Percentiles rank a stretch among this genome's conserved stretches.
phyloP scores from a whole-genome alignment of 345 rosid species.

The Viola odorata region DNA sequence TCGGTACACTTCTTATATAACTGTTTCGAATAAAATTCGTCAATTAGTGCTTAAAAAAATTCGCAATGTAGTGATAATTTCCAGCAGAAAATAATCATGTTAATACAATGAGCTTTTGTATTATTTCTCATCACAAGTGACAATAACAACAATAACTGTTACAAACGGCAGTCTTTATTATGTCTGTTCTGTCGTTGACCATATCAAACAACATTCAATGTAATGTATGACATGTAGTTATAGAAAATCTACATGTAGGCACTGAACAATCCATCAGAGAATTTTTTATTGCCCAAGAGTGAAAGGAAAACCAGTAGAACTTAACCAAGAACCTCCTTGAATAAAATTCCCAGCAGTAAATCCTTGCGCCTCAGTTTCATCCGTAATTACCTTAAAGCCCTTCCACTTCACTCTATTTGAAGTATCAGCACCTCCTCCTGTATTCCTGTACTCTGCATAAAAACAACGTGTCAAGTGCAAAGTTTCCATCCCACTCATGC shows the following conservation, averaged over 20 bases:
- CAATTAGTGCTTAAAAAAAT: too few species aligned
- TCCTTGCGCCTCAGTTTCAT: conserved; percentile 30
- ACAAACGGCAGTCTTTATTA: not conserved
- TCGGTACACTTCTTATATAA: too few species aligned
- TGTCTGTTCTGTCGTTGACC: not conserved
- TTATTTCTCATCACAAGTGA: not conserved
- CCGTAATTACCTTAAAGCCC: conserved; percentile 41
- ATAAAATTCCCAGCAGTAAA: conserved; percentile 56
- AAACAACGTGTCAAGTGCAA: conserved; percentile 53
- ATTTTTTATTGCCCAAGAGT: conserved; percentile 32
- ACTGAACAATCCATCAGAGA: not conserved
- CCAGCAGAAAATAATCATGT: too few species aligned
- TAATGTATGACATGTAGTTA: not conserved
- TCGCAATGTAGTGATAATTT: too few species aligned
- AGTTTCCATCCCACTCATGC: conserved; percentile 53
- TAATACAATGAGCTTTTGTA: too few species aligned
- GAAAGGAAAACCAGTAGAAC: conserved; percentile 62
- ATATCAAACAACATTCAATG: not conserved
- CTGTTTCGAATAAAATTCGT: too few species aligned
- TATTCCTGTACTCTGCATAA: conserved; percentile 58
- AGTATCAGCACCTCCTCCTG: conserved; percentile 53
- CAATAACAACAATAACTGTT: not conserved
- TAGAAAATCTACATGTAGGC: not conserved
- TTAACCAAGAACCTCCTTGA: conserved; percentile 47
- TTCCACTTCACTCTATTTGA: conserved; percentile 50